These are phyloP conservation scores for Austroboletus eburneus DNA, from an alignment of 768 basidiomycete species.

Conservation along the genomic window DNA sequence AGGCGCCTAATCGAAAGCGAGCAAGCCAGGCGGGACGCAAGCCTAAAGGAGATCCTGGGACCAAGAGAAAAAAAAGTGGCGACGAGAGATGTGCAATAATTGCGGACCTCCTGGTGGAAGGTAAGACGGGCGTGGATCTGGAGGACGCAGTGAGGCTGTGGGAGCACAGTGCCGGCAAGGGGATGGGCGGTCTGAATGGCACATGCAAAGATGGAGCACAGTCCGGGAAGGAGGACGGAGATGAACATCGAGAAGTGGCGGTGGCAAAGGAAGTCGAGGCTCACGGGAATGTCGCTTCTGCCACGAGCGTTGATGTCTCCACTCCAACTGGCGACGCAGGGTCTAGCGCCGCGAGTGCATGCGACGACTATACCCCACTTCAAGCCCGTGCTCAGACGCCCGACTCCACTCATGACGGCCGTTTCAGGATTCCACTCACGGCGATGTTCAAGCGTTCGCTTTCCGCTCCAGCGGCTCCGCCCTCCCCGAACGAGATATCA, in stretches of 20 bases:
- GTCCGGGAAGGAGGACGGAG: constrained; percentile 16
- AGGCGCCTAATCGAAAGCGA: constrained; percentile 26
- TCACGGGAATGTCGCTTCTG: constrained; percentile 6
- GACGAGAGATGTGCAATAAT: constrained; percentile 65
- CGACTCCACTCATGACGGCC: constrained; percentile 20
- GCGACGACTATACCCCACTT: constrained; percentile 2
- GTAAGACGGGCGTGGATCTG: constrained; percentile 61
- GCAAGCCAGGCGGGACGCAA: constrained; percentile 26
- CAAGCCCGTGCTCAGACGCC: constrained; percentile 29
- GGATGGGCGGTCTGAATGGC: constrained; percentile 2
- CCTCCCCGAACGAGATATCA: constrained; percentile 6
- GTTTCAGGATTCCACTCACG: constrained; percentile 50
- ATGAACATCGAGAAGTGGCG: constrained; percentile 21
- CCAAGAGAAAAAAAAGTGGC: constrained; percentile 28
- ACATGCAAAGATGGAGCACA: constrained; percentile 1
- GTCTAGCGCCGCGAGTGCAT: constrained; percentile 1
- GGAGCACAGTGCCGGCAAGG: constrained; percentile 19
- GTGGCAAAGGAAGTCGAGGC: constrained; percentile 12
- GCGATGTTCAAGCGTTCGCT: constrained; percentile 64
- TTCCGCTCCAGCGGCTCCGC: constrained; percentile 46
- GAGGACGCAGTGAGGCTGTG: constrained; percentile 58
- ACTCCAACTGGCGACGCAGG: not conserved
- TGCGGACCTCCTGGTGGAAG: constrained; percentile 59
- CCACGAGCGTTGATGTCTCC: not conserved
- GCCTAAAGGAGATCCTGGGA: constrained; percentile 28